A percentile compares a stretch with the other conserved stretches of the same genome.
Evolutionary conservation across 441 rosid species (phyloP).

Genomic region (Biscutella auriculata): DNA sequence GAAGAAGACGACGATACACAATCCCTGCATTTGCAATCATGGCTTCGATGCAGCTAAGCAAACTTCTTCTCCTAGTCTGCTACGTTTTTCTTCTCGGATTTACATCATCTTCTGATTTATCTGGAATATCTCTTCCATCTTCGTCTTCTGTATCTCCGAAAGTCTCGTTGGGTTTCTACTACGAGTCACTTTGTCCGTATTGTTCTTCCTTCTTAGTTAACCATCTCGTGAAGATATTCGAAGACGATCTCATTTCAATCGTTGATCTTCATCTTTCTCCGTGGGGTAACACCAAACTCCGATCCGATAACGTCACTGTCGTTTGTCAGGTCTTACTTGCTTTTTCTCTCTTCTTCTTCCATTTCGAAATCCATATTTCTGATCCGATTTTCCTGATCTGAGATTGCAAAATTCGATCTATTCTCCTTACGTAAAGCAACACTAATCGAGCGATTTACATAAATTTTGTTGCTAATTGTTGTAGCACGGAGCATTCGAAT

Average conservation of each 20-base stretch:
- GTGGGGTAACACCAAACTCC: conserved; percentile 70
- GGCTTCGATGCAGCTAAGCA: conserved; percentile 11
- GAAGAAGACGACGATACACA: not conserved
- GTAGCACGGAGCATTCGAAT: conserved; percentile 80
- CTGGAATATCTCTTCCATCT: conserved; percentile 9
- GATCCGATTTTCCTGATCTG: not conserved
- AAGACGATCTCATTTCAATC: conserved; percentile 48
- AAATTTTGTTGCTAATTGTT: conserved; percentile 1
- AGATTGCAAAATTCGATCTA: not conserved
- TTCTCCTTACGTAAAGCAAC: no score
- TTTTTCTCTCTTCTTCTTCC: not conserved
- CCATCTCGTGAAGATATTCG: conserved; percentile 37
- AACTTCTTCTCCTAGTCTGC: not conserved
- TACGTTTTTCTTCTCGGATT: conserved; percentile 9
- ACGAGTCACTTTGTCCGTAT: conserved; percentile 77
- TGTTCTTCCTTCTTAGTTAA: conserved; percentile 56
- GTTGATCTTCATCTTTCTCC: conserved; percentile 66
- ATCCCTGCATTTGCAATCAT: not conserved
- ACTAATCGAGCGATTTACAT: not conserved
- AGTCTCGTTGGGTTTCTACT: conserved; percentile 53
- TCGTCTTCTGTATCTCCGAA: conserved; percentile 23
- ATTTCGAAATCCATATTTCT: not conserved
- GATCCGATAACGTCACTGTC: conserved; percentile 32
- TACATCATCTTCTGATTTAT: conserved; percentile 16
- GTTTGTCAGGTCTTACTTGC: conserved; percentile 58